Percentiles rank a stretch among this genome's conserved stretches.
These are phyloP conservation scores for Eimeria falciformis DNA, from an alignment of 169 alveolate genomes.

Conservation along the genomic window DNA sequence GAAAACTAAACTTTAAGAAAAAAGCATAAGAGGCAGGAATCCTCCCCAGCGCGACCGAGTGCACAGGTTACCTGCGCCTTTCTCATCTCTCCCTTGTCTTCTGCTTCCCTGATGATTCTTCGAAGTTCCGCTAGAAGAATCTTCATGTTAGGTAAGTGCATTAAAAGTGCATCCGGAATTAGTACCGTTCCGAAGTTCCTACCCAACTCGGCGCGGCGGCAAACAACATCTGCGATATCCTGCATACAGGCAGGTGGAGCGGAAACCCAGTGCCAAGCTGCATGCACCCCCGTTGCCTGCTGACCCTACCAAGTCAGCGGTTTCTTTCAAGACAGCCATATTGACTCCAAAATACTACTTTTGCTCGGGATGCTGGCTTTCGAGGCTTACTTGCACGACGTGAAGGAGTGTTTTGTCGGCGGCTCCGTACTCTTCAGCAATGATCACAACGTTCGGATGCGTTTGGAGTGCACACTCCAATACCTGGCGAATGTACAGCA, in stretches of 20 bases:
- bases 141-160: conserved; percentile 94
- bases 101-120: conserved; percentile 72
- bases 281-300: too few relatives aligned
- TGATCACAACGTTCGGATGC: conserved; percentile 97
- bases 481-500: conserved; percentile 47
- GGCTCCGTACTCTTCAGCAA: conserved; percentile 97
- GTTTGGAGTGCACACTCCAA: conserved; percentile 97
- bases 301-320: not conserved
- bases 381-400: conserved; percentile 85
- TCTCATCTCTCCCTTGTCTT: conserved; percentile 63
- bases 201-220: conserved; percentile 94
- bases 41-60: too few relatives aligned
- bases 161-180: conserved; percentile 97
- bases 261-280: not conserved
- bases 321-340: not conserved
- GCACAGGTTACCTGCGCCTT: conserved; percentile 58
- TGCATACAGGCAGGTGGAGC: conserved; percentile 49
- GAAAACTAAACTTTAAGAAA: too few relatives aligned
- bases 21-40: too few relatives aligned
- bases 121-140: conserved; percentile 81
- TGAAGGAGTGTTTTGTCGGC: conserved; percentile 95
- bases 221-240: conserved; percentile 96
- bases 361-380: not conserved
- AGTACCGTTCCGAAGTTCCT: conserved; percentile 97
- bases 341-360: not conserved